phyloP scores from a whole-genome alignment of 768 basidiomycete genomes.

The Xerocomus brunneocitrinus region DNA sequence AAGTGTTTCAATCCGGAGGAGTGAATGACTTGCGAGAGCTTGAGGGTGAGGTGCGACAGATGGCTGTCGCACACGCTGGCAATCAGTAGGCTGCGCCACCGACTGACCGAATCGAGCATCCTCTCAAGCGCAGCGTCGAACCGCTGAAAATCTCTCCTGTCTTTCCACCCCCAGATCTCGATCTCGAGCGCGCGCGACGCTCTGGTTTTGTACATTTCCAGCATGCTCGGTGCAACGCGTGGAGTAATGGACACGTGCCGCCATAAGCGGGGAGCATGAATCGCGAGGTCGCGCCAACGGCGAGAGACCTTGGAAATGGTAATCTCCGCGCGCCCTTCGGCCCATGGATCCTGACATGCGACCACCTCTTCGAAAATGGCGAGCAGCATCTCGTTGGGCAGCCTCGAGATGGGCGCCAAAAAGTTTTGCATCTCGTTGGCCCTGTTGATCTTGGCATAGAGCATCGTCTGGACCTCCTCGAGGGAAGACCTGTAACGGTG shows the following conservation, averaged over 20 bases:
- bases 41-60: constrained; percentile 27
- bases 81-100: constrained; percentile 28
- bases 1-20: constrained; percentile 26
- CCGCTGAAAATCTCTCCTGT: constrained; percentile 29
- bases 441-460: constrained; percentile 19
- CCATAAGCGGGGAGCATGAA: constrained; percentile 30
- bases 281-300: constrained; percentile 29
- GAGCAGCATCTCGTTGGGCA: constrained; percentile 30
- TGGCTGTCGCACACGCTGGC: constrained; percentile 26
- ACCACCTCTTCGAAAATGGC: constrained; percentile 30
- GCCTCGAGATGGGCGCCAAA: constrained; percentile 26
- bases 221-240: constrained; percentile 11
- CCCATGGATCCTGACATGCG: constrained; percentile 18
- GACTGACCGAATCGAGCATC: constrained; percentile 23
- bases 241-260: constrained; percentile 25
- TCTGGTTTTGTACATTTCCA: constrained; percentile 25
- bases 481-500: constrained; percentile 11
- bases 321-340: constrained; percentile 19
- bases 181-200: constrained; percentile 25
- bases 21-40: constrained; percentile 16
- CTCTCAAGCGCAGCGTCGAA: constrained; percentile 25
- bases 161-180: constrained; percentile 27
- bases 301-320: constrained; percentile 29
- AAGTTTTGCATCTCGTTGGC: constrained; percentile 30
- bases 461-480: constrained; percentile 9